phyloP scores from a whole-genome alignment of 2,329 filamentous ascomycete genomes.

The Bipolaris oryzae region DNA sequence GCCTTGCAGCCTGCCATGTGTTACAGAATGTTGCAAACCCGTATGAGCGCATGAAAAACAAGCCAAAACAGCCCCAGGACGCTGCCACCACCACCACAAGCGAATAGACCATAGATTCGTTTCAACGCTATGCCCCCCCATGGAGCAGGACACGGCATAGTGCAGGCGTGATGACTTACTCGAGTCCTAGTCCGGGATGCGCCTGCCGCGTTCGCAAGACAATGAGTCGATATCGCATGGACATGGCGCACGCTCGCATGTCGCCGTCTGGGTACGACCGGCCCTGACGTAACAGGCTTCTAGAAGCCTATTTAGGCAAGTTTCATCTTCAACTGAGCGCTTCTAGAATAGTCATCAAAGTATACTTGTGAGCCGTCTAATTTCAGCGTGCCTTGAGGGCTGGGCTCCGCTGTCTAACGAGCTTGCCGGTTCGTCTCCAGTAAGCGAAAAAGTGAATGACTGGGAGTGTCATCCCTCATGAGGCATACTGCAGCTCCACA shows the following conservation, averaged over 20 bases:
- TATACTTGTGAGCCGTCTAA: slow-evolving; percentile 12
- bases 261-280: slow-evolving; percentile 16
- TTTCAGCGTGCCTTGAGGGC: slow-evolving; percentile 2
- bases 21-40: slow-evolving; percentile 27
- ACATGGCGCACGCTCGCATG: slow-evolving; percentile 12
- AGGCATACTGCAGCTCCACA: slow-evolving; percentile 82
- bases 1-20: slow-evolving; percentile 21
- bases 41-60: slow-evolving; percentile 34
- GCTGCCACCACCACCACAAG: slow-evolving; percentile 17
- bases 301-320: slow-evolving; percentile 23
- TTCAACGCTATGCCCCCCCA: slow-evolving; percentile 33
- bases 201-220: slow-evolving; percentile 25
- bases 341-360: slow-evolving; percentile 27
- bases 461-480: slow-evolving; percentile 56
- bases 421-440: slow-evolving; percentile 9
- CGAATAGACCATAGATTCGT: slow-evolving; percentile 30
- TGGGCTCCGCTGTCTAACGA: slow-evolving; percentile 7
- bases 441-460: slow-evolving; percentile 12
- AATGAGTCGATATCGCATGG: slow-evolving; percentile 21
- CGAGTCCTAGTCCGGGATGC: slow-evolving; percentile 20
- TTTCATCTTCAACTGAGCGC: slow-evolving; percentile 12
- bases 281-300: slow-evolving; percentile 26
- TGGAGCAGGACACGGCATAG: slow-evolving; percentile 25
- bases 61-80: slow-evolving; percentile 26
- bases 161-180: slow-evolving; percentile 25